A percentile compares a stretch with the other conserved stretches of the same genome.
These are phyloP conservation scores for Saccharomyces hybrid DNA, from an alignment of 1,139 yeast species.

Conservation along the genomic window DNA sequence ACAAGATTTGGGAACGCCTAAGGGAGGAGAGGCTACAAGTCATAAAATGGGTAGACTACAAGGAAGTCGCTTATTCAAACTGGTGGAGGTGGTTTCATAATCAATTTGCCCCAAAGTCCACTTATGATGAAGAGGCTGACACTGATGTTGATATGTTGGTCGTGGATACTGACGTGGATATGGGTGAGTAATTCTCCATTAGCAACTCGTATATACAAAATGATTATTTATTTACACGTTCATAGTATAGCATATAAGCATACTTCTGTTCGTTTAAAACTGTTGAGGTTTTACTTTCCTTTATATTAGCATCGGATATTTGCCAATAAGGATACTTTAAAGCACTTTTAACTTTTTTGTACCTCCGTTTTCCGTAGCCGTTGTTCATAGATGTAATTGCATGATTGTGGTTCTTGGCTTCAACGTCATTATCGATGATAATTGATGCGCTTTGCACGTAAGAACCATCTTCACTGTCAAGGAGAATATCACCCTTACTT, in stretches of 20 bases:
- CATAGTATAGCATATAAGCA: conserved; percentile 80
- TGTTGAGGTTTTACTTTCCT: conserved; percentile 53
- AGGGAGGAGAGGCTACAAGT: conserved; percentile 20
- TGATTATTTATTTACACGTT: conserved; percentile 26
- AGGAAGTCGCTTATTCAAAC: conserved; percentile 11
- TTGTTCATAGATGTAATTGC: not conserved
- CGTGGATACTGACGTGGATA: conserved; percentile 10
- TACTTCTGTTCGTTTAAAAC: conserved; percentile 65
- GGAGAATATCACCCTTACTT: conserved; percentile 57
- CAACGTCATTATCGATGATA: conserved; percentile 4
- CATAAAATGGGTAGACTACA: conserved; percentile 24
- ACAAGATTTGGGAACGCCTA: conserved; percentile 17
- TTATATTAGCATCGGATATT: conserved; percentile 65
- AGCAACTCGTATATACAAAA: not conserved
- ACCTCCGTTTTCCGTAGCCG: not conserved
- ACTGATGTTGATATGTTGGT: conserved; percentile 15
- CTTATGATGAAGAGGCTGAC: conserved; percentile 10
- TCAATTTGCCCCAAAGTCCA: not conserved
- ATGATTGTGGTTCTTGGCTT: not conserved
- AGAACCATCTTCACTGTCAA: conserved; percentile 39
- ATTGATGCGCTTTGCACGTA: conserved; percentile 39
- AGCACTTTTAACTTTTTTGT: conserved; percentile 39
- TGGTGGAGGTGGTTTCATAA: conserved; percentile 26
- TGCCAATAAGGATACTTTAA: conserved; percentile 74
- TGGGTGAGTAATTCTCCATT: conserved; percentile 8